Percentiles rank a stretch among this genome's conserved stretches.
phyloP scores from a whole-genome alignment of 495 filamentous ascomycete genomes.

The Gamarada debralockiae region DNA sequence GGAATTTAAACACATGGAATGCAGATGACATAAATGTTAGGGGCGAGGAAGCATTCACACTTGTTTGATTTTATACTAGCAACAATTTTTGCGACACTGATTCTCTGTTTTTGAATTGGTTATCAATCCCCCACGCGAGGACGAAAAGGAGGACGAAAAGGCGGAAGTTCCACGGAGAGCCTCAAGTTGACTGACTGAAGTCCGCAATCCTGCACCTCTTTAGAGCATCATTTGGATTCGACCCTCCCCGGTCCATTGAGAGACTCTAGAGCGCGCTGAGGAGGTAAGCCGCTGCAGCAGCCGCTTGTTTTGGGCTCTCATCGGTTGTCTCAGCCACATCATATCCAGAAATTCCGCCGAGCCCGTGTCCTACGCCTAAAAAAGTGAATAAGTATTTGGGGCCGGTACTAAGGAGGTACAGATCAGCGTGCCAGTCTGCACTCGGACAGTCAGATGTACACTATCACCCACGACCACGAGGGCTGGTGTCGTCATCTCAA shows the following conservation, averaged over 20 bases:
- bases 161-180: too few relatives aligned
- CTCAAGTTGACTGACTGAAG: too few relatives aligned
- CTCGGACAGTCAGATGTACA: conserved; percentile 33
- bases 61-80: too few relatives aligned
- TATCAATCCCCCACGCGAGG: too few relatives aligned
- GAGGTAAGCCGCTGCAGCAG: conserved; percentile 33
- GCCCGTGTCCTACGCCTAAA: conserved; percentile 30
- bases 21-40: too few relatives aligned
- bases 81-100: too few relatives aligned
- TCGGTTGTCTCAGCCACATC: conserved; percentile 36
- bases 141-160: too few relatives aligned
- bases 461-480: conserved; percentile 37
- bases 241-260: conserved; percentile 29
- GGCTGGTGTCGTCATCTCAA: conserved; percentile 33
- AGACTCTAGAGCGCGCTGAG: conserved; percentile 29
- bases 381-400: conserved; percentile 35
- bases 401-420: conserved; percentile 32
- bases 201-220: too few relatives aligned
- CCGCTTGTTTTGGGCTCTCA: conserved; percentile 35
- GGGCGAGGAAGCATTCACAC: too few relatives aligned
- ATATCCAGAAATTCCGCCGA: conserved; percentile 40
- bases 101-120: too few relatives aligned
- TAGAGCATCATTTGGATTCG: too few relatives aligned
- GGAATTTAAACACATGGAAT: too few relatives aligned
- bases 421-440: conserved; percentile 37